Conservation (phyloP, 2,329 filamentous ascomycete genomes). For the Fusarium paranaense region DNA sequence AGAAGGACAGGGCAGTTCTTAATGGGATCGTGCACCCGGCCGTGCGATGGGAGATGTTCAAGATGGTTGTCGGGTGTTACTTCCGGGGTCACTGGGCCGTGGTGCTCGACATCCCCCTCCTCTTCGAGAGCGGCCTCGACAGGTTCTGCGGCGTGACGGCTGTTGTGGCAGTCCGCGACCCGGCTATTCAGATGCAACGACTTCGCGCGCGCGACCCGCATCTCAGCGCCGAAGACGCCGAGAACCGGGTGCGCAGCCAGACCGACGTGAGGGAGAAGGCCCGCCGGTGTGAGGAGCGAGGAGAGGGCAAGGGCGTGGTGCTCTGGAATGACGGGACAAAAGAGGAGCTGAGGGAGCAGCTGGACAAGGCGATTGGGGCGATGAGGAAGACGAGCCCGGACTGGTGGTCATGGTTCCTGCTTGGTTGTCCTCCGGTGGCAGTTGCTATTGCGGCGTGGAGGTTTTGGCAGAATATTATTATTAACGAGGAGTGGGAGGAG, state of each 20-base stretch:
- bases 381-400: conserved; percentile 73
- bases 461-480: conserved; percentile 76
- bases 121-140: conserved; percentile 92
- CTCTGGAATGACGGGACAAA: conserved; percentile 90
- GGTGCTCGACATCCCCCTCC: conserved; percentile 88
- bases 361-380: conserved; percentile 73
- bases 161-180: conserved; percentile 87
- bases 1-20: conserved; percentile 78
- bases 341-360: conserved; percentile 74
- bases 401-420: conserved; percentile 85
- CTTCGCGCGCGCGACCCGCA: conserved; percentile 81
- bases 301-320: conserved; percentile 76
- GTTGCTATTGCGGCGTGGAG: conserved; percentile 76
- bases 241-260: conserved; percentile 88
- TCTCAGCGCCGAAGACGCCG: conserved; percentile 85
- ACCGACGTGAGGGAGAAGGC: conserved; percentile 88
- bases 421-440: conserved; percentile 80
- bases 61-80: conserved; percentile 78
- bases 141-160: conserved; percentile 85
- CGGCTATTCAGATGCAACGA: conserved; percentile 83
- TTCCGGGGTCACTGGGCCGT: conserved; percentile 85
- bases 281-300: conserved; percentile 75
- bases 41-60: conserved; percentile 85
- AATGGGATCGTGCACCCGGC: conserved; percentile 95
- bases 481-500: conserved; percentile 77